These are phyloP conservation scores for Ogataea pini DNA, from an alignment of 805 yeast genomes.

Conservation along the genomic window DNA sequence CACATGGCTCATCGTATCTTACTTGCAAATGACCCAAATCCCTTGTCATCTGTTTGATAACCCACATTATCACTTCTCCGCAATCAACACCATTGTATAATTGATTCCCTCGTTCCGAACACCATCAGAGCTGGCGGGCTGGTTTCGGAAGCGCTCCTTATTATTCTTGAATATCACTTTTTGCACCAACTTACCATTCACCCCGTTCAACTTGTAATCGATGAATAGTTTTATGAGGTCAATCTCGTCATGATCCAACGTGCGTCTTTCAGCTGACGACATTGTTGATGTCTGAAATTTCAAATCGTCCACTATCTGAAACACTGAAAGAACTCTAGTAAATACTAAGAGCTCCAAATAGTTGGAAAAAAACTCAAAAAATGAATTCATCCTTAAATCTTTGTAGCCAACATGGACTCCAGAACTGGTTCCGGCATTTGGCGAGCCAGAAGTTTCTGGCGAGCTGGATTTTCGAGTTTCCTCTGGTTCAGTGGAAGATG, in stretches of 20 bases:
- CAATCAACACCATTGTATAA: constrained; percentile 28
- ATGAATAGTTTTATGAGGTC: constrained; percentile 31
- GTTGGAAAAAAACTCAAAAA: constrained; percentile 34
- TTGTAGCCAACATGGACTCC: constrained; percentile 19
- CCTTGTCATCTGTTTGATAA: not conserved
- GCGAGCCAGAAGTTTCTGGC: not conserved
- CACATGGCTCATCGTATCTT: too few relatives aligned
- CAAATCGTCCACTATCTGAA: constrained; percentile 18
- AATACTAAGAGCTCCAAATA: constrained; percentile 31
- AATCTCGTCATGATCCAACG: constrained; percentile 18
- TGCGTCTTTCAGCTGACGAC: not conserved
- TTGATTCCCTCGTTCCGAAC: constrained; percentile 28
- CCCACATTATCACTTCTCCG: constrained; percentile 22
- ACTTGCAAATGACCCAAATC: too few relatives aligned
- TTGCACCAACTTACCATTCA: constrained; percentile 24
- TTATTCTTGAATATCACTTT: constrained; percentile 12
- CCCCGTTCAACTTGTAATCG: constrained; percentile 35
- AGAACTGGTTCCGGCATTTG: constrained; percentile 6
- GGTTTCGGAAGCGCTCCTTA: constrained; percentile 1
- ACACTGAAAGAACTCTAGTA: constrained; percentile 21
- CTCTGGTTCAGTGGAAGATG: constrained; percentile 13
- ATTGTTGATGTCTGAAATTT: constrained; percentile 7
- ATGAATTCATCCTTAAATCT: constrained; percentile 31
- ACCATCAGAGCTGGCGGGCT: constrained; percentile 1
- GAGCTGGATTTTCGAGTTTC: not conserved